phyloP scores from a whole-genome alignment of 75 land plant genomes.

The Pinus taeda region DNA sequence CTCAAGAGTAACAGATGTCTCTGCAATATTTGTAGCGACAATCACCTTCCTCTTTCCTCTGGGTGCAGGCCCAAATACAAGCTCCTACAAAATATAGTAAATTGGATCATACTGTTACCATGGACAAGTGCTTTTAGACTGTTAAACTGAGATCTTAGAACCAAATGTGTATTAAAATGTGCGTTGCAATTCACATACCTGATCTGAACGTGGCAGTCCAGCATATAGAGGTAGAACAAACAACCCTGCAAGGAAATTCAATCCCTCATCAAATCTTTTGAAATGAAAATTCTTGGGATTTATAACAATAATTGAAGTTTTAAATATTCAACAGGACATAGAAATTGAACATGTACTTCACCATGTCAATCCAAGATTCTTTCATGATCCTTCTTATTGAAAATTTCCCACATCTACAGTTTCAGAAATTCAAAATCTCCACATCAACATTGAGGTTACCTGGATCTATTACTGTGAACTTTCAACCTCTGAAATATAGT shows the following conservation, averaged over 20 bases:
- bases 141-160: background rate
- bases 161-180: background rate
- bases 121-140: background rate
- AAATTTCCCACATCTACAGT: too few species aligned
- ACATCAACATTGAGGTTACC: too few species aligned
- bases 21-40: slow-evolving; percentile 95
- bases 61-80: slow-evolving; percentile 77
- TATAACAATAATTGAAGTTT: background rate
- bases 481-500: too few species aligned
- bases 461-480: too few species aligned
- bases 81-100: slow-evolving; percentile 42
- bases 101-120: background rate
- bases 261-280: background rate
- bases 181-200: slow-evolving; percentile 35
- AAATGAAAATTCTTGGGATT: background rate
- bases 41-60: slow-evolving; percentile 94
- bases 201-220: slow-evolving; percentile 86
- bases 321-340: too few species aligned
- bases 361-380: too few species aligned
- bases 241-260: slow-evolving; percentile 43
- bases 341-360: background rate
- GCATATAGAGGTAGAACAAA: slow-evolving; percentile 81
- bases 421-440: too few species aligned
- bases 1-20: slow-evolving; percentile 94
- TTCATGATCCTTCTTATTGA: too few species aligned